A percentile compares a stretch with the other conserved stretches of the same genome.
These are phyloP conservation scores for Euphorbia tirucalli DNA, from an alignment of 345 rosid genomes.

Conservation along the genomic window DNA sequence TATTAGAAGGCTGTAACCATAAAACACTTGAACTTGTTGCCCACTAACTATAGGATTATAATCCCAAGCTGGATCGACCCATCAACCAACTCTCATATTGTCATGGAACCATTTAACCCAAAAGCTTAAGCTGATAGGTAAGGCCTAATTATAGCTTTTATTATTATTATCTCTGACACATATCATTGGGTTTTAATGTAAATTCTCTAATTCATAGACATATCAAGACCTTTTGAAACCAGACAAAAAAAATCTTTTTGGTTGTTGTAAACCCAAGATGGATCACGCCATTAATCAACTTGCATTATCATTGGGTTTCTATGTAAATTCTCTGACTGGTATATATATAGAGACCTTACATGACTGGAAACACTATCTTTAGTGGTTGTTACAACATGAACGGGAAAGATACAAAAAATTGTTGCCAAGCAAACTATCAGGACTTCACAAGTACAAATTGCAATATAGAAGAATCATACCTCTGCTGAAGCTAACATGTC, in stretches of 20 bases:
- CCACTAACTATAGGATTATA: neutral
- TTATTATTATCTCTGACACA: too few relatives aligned
- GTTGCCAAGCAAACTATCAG: neutral
- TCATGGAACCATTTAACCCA: too few relatives aligned
- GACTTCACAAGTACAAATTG: neutral
- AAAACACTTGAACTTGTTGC: neutral
- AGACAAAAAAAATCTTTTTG: too few relatives aligned
- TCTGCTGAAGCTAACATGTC: constrained; percentile 48
- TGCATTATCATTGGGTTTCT: neutral
- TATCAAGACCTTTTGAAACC: neutral
- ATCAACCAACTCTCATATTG: neutral
- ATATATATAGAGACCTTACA: neutral
- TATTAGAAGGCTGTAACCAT: neutral
- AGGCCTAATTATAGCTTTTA: too few relatives aligned
- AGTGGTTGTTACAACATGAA: neutral
- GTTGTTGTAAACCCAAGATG: neutral
- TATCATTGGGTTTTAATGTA: neutral
- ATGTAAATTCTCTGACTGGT: neutral
- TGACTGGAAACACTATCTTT: neutral
- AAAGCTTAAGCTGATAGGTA: too few relatives aligned
- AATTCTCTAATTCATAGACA: neutral
- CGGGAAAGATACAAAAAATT: neutral
- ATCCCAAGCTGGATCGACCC: neutral
- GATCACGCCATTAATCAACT: neutral
- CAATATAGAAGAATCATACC: constrained; percentile 41